phyloP scores from a whole-genome alignment of 169 alveolate genomes.

The Miamiensis avidus region DNA sequence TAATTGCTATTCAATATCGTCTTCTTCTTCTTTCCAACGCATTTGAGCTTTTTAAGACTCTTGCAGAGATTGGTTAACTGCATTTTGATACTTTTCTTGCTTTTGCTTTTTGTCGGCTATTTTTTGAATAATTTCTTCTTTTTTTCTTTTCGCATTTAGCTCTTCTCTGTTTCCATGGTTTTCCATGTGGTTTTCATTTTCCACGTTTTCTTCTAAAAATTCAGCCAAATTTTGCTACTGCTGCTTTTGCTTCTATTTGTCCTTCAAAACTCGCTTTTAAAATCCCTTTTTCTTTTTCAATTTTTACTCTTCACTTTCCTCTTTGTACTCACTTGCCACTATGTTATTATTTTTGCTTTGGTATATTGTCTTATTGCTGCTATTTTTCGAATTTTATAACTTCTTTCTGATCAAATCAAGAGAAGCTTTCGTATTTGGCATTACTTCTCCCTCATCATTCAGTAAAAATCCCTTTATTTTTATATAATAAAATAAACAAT shows the following conservation, averaged over 20 bases:
- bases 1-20: neutral
- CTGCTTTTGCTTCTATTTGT: neutral
- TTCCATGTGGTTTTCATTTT: neutral
- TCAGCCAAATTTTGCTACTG: neutral
- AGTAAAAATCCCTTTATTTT: constrained; percentile 12
- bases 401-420: constrained; percentile 13
- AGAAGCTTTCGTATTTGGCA: constrained; percentile 3
- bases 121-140: neutral
- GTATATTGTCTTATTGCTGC: neutral
- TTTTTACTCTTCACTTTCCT: neutral
- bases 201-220: neutral
- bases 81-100: neutral
- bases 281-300: neutral
- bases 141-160: neutral
- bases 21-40: neutral
- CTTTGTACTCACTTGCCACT: neutral
- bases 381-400: neutral
- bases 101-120: neutral
- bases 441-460: constrained; percentile 4
- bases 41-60: neutral
- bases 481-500: neutral
- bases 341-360: neutral
- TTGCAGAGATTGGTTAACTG: neutral
- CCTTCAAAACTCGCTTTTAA: neutral
- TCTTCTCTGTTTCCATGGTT: neutral